Evolutionary conservation across 495 filamentous ascomycete genomes (phyloP), one percentile per base, ranked within the genome.

Genomic region (Hyaloscypha bicolor): DNA sequence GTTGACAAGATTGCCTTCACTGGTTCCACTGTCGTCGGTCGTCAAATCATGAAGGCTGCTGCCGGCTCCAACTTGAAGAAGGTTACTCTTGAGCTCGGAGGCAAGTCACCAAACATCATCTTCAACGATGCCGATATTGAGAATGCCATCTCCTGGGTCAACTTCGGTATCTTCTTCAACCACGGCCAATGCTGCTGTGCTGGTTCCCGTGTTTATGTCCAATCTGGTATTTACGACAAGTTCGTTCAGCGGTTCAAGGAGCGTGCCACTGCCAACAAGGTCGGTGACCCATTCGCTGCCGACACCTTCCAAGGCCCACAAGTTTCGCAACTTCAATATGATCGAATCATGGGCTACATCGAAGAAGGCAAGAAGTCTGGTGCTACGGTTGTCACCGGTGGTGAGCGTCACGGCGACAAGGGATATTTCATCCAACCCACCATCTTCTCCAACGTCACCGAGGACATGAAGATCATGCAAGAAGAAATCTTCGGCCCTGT

Each of bases 401-500:
- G 95, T 76, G 89, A 89, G 74, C 94, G 96, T 73, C 90, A 92
- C 77, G 95, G 95, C 71, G 83, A 87, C 65, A 88, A 94, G 80
- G 94, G 94, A 71, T 98, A 93, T 88, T 98, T 97, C 85, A 97
- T 98, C 80, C 85, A 97, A 86, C 94, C 94, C 32, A 98, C 94
- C 72, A 93, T 98, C 79, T 97, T 98, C 88, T 90, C 88, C 77
- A 88, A 94, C 77, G 94, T 97, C 64, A 88, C 82, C 55, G 78
- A 85, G 66, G 86, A 96, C 78, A 97, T 98, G 94, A 97, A 96
- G 90, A 97, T 98, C 78, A 91, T 94, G 86, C 89, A 94, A 82
- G 94, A 98, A 82, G 94, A 98, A 83, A 97, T 98, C 80, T 98
- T 98, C 80, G 94, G 94, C 61, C 94, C 94, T 62, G 94, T 98